Base-by-base conservation (phyloP, 139 green algal species). In the Desmodesmus armatus region DNA sequence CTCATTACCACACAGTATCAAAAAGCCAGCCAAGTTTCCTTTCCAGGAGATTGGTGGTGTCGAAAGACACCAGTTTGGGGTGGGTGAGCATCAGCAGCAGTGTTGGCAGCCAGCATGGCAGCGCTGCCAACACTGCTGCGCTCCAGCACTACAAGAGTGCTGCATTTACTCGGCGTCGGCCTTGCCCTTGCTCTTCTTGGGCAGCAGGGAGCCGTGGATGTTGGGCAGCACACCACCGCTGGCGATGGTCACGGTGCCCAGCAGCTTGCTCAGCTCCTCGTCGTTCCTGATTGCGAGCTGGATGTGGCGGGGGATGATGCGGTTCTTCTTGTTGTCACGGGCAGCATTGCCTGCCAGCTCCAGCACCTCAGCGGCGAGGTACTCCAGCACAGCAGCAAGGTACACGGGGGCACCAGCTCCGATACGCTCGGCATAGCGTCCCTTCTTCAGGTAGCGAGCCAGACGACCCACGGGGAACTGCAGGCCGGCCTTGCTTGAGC, bases 241-340 rank as follows among this genome's bases (percentile, higher is more conserved):
- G n/a, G 91, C 88, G 67, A 96, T 95, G 51, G 94, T 97, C 23
- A 96, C 93, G 33, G 81, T 71, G 40, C 88, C n/a, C 87, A 95
- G 89, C 78, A 98, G 92, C 93, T 96, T 98, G 91, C 66, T 88
- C 79, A 97, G 93, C 92, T 97, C 95, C 90, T 97, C 94, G 71
- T 98, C 94, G 86, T 97, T 98, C 75, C 93, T 89, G 65, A 98
- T 93, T 31, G 94, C 95, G 55, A 98, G 92, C 92, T 98, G 95
- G 87, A 98, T 97, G 91, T 98, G 95, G 49, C 94, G 84, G 25
- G 94, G 93, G 3, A 94, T 83, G 73, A 98, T 98, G 74, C 95
- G 92, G 51, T 92, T 96, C 93, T 98, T 98, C 93, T 98, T 98
- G 93, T 98, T 98, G 93, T 98, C 95, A 43, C 95, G 89, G 66